Percentiles rank a stretch among this genome's conserved stretches.
phyloP scores from a whole-genome alignment of 1,139 yeast species.

The Sugiyamaella castrensis region DNA sequence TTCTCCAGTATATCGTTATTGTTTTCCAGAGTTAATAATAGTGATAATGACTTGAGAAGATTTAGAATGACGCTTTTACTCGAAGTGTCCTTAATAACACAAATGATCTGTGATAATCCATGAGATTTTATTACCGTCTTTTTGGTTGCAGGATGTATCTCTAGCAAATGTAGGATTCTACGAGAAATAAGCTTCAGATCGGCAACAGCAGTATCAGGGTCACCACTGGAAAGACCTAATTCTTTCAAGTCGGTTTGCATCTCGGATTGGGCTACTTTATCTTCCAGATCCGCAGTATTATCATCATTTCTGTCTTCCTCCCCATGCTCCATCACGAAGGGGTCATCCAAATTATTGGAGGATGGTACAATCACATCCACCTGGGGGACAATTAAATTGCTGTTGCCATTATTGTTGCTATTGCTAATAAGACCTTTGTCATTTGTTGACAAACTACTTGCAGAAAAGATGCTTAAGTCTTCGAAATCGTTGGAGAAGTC shows the following conservation, averaged over 20 bases:
- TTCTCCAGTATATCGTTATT: slow-evolving; percentile 46
- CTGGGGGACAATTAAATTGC: too few relatives aligned
- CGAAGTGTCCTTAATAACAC: slow-evolving; percentile 44
- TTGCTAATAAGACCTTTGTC: neutral
- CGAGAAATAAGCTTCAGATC: neutral
- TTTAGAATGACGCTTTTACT: slow-evolving; percentile 40
- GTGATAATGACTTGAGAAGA: slow-evolving; percentile 44
- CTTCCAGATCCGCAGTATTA: neutral
- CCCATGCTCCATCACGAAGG: neutral
- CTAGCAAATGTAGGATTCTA: neutral
- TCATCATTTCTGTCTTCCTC: neutral
- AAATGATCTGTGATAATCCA: slow-evolving; percentile 40
- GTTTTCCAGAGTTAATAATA: slow-evolving; percentile 37
- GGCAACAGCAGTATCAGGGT: neutral
- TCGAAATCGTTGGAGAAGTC: slow-evolving; percentile 26
- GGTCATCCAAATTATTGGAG: too few relatives aligned
- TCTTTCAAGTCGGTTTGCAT: neutral
- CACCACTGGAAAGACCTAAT: neutral
- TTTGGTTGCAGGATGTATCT: slow-evolving; percentile 8
- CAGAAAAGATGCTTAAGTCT: neutral
- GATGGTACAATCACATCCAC: too few relatives aligned
- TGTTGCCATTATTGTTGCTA: too few relatives aligned
- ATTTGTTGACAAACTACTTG: neutral
- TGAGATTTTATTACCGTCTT: slow-evolving; percentile 9
- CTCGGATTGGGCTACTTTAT: neutral